Evolutionary conservation across 108 stramenopile genomes (phyloP), one percentile per base, ranked within the genome.

Genomic region (Conticribra guillardii): DNA sequence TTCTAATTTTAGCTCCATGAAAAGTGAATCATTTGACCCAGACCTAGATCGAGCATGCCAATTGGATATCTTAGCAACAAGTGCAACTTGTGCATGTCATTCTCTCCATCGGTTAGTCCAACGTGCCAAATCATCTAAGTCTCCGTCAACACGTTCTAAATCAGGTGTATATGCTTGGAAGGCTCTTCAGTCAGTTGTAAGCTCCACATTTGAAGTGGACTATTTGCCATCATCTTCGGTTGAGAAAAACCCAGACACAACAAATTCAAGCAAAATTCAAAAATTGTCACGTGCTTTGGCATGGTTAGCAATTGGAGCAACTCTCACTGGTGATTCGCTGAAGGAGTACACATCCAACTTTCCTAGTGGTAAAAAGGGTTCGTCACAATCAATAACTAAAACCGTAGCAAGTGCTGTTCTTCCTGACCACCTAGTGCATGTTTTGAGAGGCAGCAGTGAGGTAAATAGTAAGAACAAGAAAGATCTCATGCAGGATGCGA

Each of bases 331-430:
- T 24, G 28, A 29, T 34, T 51, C 54, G 34, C 34, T 24, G 31
- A 34, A 49, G 27, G 50, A 19, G 4, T 24, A 44, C 23, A 44
- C n/a, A n/a, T n/a, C n/a, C n/a, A n/a, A 53, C 30, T 5, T 21
- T 49, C 5, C n/a, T 26, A 22, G 34, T 21, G 51, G 53, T 23
- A 15, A 22, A 52, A 24, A 8, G 19, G 51, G 0, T 62, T 28
- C 47, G 30, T 18, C 29, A 18, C 45, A 62, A 22, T 30, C 64
- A 21, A 55, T 49, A n/a, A 67, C 71, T 17, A 80, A 73, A 73
- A 73, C 73, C 71, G 32, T 80, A 26, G 51, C 79, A 44, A 73
- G 79, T 62, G 79, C 79, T 49, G 22, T 80, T 15, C 18, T 80
- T 17, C 62, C 79, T 19, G 37, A 70, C 44, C 55, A 32, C 8